Evolutionary conservation across 2,329 filamentous ascomycete genomes (phyloP).

Genomic region (Chaetoscypha palmicola): DNA sequence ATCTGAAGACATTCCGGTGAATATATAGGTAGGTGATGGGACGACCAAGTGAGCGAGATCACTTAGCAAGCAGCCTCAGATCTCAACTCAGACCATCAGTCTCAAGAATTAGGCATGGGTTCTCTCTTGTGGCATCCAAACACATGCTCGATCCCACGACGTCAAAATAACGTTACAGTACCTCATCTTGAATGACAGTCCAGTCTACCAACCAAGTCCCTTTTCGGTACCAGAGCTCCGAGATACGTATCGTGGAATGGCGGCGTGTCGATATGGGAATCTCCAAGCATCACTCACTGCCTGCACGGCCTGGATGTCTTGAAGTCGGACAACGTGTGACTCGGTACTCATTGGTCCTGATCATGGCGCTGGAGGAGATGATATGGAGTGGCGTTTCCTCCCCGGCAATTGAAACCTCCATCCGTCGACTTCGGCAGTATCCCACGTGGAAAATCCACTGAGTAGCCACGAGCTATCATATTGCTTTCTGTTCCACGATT

Average conservation of each 20-base stretch:
- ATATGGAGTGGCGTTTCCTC: too few relatives aligned
- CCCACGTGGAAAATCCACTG: too few relatives aligned
- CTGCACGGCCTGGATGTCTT: background rate
- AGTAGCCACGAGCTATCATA: too few relatives aligned
- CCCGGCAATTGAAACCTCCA: too few relatives aligned
- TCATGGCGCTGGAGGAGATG: background rate
- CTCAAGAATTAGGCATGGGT: too few relatives aligned
- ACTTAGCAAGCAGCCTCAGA: too few relatives aligned
- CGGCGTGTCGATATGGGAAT: background rate
- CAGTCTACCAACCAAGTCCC: background rate
- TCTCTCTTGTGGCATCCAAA: background rate
- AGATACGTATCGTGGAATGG: background rate
- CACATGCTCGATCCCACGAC: background rate
- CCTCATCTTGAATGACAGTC: background rate
- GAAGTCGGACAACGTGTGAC: background rate
- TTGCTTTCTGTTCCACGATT: too few relatives aligned
- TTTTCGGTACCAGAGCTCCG: background rate
- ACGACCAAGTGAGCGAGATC: too few relatives aligned
- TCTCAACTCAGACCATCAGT: too few relatives aligned
- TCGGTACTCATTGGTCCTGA: background rate
- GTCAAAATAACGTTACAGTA: slow-evolving; percentile 4
- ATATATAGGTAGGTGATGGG: slow-evolving; percentile 1
- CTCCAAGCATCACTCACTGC: background rate
- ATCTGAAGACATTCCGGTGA: background rate
- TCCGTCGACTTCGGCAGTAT: too few relatives aligned